These are phyloP conservation scores for Citrus maxima DNA, from an alignment of 345 rosid genomes.

Conservation along the genomic window DNA sequence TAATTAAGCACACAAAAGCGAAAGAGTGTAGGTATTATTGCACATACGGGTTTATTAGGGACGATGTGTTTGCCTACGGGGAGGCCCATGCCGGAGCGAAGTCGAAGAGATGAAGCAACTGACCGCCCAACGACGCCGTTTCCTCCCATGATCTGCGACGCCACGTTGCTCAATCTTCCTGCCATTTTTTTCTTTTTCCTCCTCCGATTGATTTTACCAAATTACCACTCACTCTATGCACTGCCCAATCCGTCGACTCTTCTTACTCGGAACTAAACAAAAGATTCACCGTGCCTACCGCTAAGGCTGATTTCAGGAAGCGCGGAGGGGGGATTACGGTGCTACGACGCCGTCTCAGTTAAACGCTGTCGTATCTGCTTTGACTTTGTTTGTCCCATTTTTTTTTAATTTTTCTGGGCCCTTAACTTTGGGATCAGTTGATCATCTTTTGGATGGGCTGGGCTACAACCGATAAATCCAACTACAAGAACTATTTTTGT, in stretches of 20 bases:
- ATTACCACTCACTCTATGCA: background rate
- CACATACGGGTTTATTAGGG: slow-evolving; percentile 85
- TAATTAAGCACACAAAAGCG: background rate
- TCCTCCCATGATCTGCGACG: slow-evolving; percentile 85
- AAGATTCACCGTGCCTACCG: no score
- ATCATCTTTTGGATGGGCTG: background rate
- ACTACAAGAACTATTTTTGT: no score
- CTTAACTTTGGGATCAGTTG: background rate
- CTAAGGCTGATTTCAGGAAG: no score
- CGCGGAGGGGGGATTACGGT: background rate
- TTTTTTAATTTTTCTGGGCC: background rate
- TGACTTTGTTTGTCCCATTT: background rate
- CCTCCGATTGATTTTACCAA: background rate
- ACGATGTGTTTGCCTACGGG: slow-evolving; percentile 95
- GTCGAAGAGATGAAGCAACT: slow-evolving; percentile 70
- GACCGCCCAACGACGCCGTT: slow-evolving; percentile 76
- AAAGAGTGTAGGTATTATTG: background rate
- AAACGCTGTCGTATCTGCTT: background rate
- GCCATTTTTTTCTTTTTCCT: slow-evolving; percentile 48
- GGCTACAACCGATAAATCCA: background rate
- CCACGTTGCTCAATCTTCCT: slow-evolving; percentile 68
- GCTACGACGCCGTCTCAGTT: background rate
- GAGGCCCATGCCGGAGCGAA: slow-evolving; percentile 93
- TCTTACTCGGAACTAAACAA: no score
- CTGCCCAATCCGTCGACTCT: background rate